Base-by-base conservation (phyloP, 371 early-diverging fungal species). In the Massospora cicadina region DNA sequence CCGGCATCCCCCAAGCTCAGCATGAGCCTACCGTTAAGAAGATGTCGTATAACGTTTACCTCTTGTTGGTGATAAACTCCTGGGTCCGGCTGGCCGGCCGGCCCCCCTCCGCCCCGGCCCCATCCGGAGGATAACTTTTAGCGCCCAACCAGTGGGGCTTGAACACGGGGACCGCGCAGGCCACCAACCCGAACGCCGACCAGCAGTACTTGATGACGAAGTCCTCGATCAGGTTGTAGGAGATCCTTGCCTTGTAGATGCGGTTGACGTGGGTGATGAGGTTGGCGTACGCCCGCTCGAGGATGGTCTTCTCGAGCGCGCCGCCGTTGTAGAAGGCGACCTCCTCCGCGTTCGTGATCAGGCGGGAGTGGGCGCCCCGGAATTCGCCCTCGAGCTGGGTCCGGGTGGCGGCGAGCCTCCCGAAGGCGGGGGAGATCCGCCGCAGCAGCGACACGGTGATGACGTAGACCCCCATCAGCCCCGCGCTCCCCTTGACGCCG, bases 311-410 rank as follows among this genome's bases (percentile, higher is more conserved):
- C 66, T 93, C 93, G 24, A 85, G 75, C 1, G 76, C 75, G 0
- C 85, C 82, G 59, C 93, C 91, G 67, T 82, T 75, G 69, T 88
- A 90, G 66, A 91, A 84, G 0, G 89, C 90, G 64, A 93, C 81
- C 70, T 93, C 93, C 69, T 93, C 93, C 2, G 89, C 88, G 71
- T 93, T 90, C 30, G 88, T 89, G 65, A 92, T 88, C 30, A 93
- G 69, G 23, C 91, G 80, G 0, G 88, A 79, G 68, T 93, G 93
- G 2, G 88, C 84, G 54, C 78, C 81, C 33, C 93, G 82, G 79
- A 87, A 93, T 67, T 91, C 89, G 54, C 93, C 93, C 76, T 92
- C 93, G 33, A 92, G 72, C 61, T 85, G 84, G 43, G 88, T 87
- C 69, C 90, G 90, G 17, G 81, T 74, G 0, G 90, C 90, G 23